These are phyloP conservation scores for Blastobotrys buckinghamii DNA, from an alignment of 1,139 yeast genomes.

Conservation along the genomic window DNA sequence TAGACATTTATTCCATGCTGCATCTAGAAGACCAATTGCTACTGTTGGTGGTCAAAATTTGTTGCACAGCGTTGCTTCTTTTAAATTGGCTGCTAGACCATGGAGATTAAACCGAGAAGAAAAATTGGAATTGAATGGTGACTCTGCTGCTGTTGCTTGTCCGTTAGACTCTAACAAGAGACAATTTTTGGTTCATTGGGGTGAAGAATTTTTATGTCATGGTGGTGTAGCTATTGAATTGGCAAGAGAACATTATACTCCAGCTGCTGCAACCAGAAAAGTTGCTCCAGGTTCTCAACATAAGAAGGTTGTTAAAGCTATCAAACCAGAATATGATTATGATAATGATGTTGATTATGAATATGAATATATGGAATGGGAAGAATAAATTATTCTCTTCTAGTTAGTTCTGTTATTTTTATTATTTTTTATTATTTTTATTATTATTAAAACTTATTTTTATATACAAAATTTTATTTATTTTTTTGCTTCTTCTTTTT, in stretches of 20 bases:
- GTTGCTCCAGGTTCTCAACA: neutral
- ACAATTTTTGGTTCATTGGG: slow-evolving; percentile 29
- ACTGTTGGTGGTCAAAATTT: slow-evolving; percentile 6
- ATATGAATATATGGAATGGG: neutral
- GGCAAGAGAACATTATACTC: slow-evolving; percentile 43
- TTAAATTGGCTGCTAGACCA: slow-evolving; percentile 6
- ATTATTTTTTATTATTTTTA: neutral
- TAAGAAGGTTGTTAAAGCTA: neutral
- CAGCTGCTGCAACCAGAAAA: slow-evolving; percentile 33
- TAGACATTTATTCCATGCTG: slow-evolving; percentile 8
- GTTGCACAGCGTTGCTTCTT: slow-evolving; percentile 7
- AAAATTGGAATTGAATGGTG: slow-evolving; percentile 5
- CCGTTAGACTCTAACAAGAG: slow-evolving; percentile 5
- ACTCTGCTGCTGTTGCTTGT: slow-evolving; percentile 10
- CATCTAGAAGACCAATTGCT: slow-evolving; percentile 6
- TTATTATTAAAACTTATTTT: neutral
- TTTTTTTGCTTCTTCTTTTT: neutral
- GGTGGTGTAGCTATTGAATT: slow-evolving; percentile 43
- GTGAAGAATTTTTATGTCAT: slow-evolving; percentile 88
- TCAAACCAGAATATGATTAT: neutral
- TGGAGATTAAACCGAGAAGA: slow-evolving; percentile 6
- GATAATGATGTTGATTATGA: neutral
- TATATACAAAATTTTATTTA: neutral
- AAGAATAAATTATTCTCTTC: neutral
- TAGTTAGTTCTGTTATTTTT: neutral